Evolutionary conservation across 495 filamentous ascomycete species (phyloP).

Genomic region (Hyaloscypha bicolor): DNA sequence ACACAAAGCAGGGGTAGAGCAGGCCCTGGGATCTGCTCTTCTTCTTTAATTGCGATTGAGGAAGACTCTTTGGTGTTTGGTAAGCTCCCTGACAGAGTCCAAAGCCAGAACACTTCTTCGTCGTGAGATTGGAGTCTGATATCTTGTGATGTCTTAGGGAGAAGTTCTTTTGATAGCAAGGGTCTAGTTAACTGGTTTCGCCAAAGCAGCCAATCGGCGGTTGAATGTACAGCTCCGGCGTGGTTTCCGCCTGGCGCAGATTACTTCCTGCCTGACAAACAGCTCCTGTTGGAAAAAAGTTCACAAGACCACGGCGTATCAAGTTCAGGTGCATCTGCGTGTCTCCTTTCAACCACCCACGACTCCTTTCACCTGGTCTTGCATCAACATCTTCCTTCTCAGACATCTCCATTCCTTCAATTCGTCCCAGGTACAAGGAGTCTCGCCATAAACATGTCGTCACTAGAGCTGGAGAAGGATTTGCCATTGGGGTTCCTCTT

Average conservation of each 20-base stretch:
- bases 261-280: not conserved
- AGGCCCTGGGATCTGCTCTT: not conserved
- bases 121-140: not conserved
- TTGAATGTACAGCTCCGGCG: too few relatives aligned
- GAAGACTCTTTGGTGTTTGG: not conserved
- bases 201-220: not conserved
- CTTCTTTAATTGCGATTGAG: not conserved
- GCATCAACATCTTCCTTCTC: not conserved
- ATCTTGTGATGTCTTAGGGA: not conserved
- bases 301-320: not conserved
- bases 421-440: not conserved
- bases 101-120: not conserved
- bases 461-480: conserved; percentile 40
- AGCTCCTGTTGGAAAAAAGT: conserved; percentile 22
- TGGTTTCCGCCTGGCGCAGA: not conserved
- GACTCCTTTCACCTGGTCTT: not conserved
- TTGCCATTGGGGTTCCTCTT: conserved; percentile 67
- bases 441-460: conserved; percentile 22
- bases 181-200: not conserved
- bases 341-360: conserved; percentile 3
- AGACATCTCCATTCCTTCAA: not conserved
- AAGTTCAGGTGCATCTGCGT: conserved; percentile 13
- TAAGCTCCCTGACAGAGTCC: not conserved
- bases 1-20: not conserved
- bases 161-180: conserved; percentile 5